A percentile compares a stretch with the other conserved stretches of the same genome.
Evolutionary conservation across 805 yeast genomes (phyloP).

Genomic region (Metschnikowia lochheadii): DNA sequence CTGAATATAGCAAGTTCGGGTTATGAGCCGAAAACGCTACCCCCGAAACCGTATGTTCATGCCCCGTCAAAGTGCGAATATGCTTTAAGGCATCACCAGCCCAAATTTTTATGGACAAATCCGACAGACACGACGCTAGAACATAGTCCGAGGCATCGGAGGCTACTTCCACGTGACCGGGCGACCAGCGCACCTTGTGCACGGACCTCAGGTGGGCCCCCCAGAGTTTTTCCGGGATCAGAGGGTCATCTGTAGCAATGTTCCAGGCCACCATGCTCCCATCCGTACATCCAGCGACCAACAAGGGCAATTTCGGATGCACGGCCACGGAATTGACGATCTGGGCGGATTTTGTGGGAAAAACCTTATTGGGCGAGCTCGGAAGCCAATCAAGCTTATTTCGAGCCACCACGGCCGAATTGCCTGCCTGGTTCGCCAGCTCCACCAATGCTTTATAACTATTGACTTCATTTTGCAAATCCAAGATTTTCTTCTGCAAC

Average conservation of each 20-base stretch:
- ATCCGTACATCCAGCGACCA: constrained; percentile 66
- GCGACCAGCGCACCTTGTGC: constrained; percentile 54
- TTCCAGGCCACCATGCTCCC: constrained; percentile 77
- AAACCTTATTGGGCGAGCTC: constrained; percentile 34
- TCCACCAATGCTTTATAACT: constrained; percentile 47
- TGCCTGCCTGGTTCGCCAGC: constrained; percentile 17
- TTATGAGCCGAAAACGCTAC: constrained; percentile 48
- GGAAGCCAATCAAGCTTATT: constrained; percentile 62
- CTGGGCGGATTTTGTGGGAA: constrained; percentile 51
- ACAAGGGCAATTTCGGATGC: constrained; percentile 69
- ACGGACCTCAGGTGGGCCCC: constrained; percentile 76
- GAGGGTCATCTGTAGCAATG: constrained; percentile 45
- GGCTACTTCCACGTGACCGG: constrained; percentile 29
- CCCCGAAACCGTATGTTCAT: constrained; percentile 78
- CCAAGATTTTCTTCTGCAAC: constrained; percentile 68
- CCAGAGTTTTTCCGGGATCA: constrained; percentile 57
- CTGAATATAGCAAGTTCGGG: constrained; percentile 50
- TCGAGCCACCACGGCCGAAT: constrained; percentile 12
- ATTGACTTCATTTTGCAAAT: constrained; percentile 56
- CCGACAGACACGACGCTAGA: constrained; percentile 50
- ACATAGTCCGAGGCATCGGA: constrained; percentile 20
- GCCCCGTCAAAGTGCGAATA: constrained; percentile 69
- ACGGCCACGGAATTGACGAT: constrained; percentile 60
- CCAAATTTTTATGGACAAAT: constrained; percentile 66
- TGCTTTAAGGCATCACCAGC: constrained; percentile 51